Evolutionary conservation across 768 basidiomycete genomes (phyloP).

Genomic region (Pulveroboletus sp.): DNA sequence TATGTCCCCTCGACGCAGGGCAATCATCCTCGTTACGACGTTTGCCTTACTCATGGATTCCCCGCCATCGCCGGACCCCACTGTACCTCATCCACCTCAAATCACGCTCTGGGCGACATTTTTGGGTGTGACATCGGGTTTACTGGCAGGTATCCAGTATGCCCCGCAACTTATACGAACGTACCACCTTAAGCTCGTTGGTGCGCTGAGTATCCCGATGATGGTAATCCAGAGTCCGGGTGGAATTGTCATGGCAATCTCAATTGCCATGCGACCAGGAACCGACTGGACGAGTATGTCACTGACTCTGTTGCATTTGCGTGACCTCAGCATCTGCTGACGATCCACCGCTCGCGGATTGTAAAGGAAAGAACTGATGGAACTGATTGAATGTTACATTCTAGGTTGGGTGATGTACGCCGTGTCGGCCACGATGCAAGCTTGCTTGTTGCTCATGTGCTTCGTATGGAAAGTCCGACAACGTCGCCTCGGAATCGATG

Average conservation of each 20-base stretch:
- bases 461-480: constrained; percentile 82
- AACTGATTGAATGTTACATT: neutral
- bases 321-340: neutral
- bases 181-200: constrained; percentile 74
- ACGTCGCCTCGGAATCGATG: constrained; percentile 68
- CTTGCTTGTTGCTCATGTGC: constrained; percentile 77
- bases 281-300: constrained; percentile 80
- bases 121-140: constrained; percentile 75
- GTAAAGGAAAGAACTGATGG: neutral
- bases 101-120: constrained; percentile 73
- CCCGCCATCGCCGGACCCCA: constrained; percentile 33
- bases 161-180: constrained; percentile 83
- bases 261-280: constrained; percentile 72
- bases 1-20: neutral
- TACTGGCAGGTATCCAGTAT: constrained; percentile 82
- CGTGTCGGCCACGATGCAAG: constrained; percentile 82
- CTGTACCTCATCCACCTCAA: constrained; percentile 34
- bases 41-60: constrained; percentile 53
- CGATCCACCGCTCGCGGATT: neutral
- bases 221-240: constrained; percentile 95
- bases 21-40: constrained; percentile 55
- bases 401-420: constrained; percentile 79
- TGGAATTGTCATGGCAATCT: constrained; percentile 78
- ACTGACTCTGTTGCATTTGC: neutral
- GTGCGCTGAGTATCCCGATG: constrained; percentile 90